phyloP scores from a whole-genome alignment of 192 early-diverging fungal species.

The Paraglomus brasilianum region DNA sequence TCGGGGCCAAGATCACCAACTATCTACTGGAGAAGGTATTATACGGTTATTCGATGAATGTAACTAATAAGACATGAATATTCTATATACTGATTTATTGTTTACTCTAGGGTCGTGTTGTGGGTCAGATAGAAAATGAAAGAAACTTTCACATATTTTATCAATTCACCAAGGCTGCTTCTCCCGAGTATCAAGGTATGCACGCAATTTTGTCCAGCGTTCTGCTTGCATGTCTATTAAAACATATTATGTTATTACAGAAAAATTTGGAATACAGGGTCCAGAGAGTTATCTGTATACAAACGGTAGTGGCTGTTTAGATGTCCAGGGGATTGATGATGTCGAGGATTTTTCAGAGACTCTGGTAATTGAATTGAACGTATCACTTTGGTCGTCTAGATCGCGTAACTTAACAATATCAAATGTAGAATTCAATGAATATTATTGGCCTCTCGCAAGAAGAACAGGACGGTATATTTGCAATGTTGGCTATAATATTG shows the following conservation, averaged over 20 bases:
- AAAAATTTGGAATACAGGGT: conserved; percentile 67
- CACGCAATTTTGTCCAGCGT: neutral
- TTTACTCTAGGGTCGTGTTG: conserved; percentile 76
- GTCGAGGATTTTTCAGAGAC: conserved; percentile 83
- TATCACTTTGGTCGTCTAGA: neutral
- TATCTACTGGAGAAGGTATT: conserved; percentile 93
- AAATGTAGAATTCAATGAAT: conserved; percentile 75
- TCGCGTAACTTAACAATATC: neutral
- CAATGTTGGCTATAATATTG: conserved; percentile 90
- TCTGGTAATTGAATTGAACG: conserved; percentile 45
- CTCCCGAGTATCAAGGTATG: conserved; percentile 66
- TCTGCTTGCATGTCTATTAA: neutral
- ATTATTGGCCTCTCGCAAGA: conserved; percentile 80
- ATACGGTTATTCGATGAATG: neutral
- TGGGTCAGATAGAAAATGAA: conserved; percentile 89
- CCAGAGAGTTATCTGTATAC: conserved; percentile 81
- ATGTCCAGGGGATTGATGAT: conserved; percentile 94
- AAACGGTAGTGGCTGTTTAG: conserved; percentile 67
- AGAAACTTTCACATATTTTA: conserved; percentile 99
- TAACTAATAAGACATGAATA: neutral
- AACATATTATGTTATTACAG: conserved; percentile 29
- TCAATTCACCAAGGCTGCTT: conserved; percentile 81
- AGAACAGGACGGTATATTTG: conserved; percentile 86
- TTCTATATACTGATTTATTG: neutral
- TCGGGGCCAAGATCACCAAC: conserved; percentile 97